A percentile compares a stretch with the other conserved stretches of the same genome.
Evolutionary conservation across 257 asterid species (phyloP).

Genomic region (Ocimum tenuiflorum): DNA sequence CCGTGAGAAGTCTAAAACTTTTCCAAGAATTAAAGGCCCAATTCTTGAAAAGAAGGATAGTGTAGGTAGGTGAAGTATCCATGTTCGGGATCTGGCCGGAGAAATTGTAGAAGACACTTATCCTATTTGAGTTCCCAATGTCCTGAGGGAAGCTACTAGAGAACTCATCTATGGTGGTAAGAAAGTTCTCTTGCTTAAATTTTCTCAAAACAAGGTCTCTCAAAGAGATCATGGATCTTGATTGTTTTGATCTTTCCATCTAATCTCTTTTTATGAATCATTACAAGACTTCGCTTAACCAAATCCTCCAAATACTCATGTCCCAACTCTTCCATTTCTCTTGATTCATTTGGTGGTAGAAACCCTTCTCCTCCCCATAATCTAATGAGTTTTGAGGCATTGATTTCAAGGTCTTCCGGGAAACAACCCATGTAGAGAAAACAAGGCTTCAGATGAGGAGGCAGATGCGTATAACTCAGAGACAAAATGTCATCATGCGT

Average conservation of each 20-base stretch:
- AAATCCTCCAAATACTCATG: constrained; percentile 7
- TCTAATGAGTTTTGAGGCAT: neutral
- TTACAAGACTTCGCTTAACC: neutral
- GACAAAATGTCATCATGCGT: too few relatives aligned
- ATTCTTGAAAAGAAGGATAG: neutral
- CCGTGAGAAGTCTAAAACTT: neutral
- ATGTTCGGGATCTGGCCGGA: neutral
- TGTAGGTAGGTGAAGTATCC: neutral
- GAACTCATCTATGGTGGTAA: too few relatives aligned
- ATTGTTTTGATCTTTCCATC: neutral
- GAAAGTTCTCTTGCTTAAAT: too few relatives aligned
- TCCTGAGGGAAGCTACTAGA: neutral
- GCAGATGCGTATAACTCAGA: too few relatives aligned
- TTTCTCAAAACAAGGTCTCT: too few relatives aligned
- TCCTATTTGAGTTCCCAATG: neutral
- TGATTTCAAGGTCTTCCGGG: too few relatives aligned
- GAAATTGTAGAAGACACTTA: neutral
- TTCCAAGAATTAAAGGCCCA: neutral
- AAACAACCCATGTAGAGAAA: too few relatives aligned
- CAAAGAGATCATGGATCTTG: too few relatives aligned
- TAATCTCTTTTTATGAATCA: neutral
- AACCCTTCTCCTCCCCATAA: constrained; percentile 7
- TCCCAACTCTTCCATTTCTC: constrained; percentile 9
- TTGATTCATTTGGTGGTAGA: neutral
- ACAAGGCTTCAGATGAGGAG: too few relatives aligned